Conservation (phyloP, 164 flowering plant species). For the Echeveria elegans region DNA sequence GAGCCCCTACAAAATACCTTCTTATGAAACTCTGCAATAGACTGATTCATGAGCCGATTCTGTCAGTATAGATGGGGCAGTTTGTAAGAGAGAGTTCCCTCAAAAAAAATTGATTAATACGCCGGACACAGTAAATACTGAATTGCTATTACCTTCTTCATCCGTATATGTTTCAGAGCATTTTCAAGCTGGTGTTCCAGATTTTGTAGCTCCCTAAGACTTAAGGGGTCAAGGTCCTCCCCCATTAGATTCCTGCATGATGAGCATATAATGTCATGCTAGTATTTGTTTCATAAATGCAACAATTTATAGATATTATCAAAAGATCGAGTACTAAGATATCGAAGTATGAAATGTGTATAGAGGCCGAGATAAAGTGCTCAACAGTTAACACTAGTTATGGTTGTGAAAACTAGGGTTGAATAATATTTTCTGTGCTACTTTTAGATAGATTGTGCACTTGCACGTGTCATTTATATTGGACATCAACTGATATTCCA, state of each 20-base stretch:
- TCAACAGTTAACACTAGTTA: too few relatives aligned
- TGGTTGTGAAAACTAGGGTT: too few relatives aligned
- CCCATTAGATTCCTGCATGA: slow-evolving; percentile 36
- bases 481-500: neutral
- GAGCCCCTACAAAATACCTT: slow-evolving; percentile 22
- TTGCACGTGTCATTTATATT: too few relatives aligned
- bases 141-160: slow-evolving; percentile 29
- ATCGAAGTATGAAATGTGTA: too few relatives aligned
- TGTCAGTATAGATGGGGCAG: slow-evolving; percentile 16
- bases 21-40: slow-evolving; percentile 49
- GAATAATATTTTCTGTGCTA: too few relatives aligned
- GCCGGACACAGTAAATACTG: neutral
- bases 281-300: neutral
- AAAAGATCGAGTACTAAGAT: too few relatives aligned
- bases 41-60: slow-evolving; percentile 52
- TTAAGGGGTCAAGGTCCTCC: slow-evolving; percentile 36
- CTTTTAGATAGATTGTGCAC: neutral
- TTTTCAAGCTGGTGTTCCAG: slow-evolving; percentile 39
- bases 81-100: neutral
- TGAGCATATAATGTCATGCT: neutral
- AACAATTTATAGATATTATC: too few relatives aligned
- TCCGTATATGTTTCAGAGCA: slow-evolving; percentile 42
- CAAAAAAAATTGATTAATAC: neutral
- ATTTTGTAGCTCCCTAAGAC: slow-evolving; percentile 32
- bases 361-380: too few relatives aligned